Evolutionary conservation across 257 asterid species (phyloP).

Genomic region (Penstemon eatonii): DNA sequence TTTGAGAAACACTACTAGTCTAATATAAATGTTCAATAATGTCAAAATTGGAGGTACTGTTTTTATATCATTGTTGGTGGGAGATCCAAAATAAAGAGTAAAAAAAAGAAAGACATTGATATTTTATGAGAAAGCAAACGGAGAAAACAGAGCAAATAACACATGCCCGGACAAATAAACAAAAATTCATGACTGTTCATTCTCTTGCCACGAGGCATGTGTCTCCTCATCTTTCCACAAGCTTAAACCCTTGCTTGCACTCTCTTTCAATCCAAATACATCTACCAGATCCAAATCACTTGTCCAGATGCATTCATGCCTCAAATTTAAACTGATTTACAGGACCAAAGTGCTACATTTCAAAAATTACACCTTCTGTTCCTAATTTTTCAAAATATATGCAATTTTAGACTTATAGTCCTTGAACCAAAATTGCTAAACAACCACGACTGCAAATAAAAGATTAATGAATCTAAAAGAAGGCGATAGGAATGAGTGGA

Average conservation of each 20-base stretch:
- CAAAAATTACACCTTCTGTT: too few relatives aligned
- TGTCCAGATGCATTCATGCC: neutral
- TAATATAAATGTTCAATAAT: too few relatives aligned
- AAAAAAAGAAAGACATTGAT: neutral
- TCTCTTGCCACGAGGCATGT: conserved; percentile 22
- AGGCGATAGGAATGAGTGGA: neutral
- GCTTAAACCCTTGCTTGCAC: neutral
- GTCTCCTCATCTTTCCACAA: conserved; percentile 9
- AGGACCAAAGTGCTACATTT: too few relatives aligned
- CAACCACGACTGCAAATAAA: neutral
- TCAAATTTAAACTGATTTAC: too few relatives aligned
- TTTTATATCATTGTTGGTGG: too few relatives aligned
- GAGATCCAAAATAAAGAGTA: too few relatives aligned
- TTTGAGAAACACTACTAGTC: too few relatives aligned
- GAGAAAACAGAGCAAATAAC: neutral
- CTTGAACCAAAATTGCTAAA: neutral
- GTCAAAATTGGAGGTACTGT: too few relatives aligned
- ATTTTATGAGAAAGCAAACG: neutral
- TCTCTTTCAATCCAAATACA: neutral
- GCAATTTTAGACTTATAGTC: neutral
- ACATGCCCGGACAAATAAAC: conserved; percentile 26
- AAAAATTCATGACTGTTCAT: conserved; percentile 20
- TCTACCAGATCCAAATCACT: conserved; percentile 8
- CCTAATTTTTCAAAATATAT: neutral
- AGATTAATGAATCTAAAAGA: neutral